Base-by-base conservation (phyloP, 2,329 filamentous ascomycete species). In the Microsporum ferrugineum region DNA sequence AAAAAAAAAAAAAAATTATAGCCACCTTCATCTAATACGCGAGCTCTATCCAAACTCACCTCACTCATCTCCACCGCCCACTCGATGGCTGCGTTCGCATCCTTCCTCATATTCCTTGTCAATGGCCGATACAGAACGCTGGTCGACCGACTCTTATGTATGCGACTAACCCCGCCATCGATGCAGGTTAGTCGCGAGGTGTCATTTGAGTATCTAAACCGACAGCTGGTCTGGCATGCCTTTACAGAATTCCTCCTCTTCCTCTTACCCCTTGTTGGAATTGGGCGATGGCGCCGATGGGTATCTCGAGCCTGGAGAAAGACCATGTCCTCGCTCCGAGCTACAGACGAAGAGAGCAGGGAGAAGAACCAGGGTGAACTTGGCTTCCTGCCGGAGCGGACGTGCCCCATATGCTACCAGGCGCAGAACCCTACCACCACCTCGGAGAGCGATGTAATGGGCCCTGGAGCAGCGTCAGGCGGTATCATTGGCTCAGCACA, bases 211-310 rank as follows among this genome's bases (percentile, higher is more conserved):
- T 97, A 96, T 70, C 83, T 97, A 57, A 99, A 99, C 73, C 86
- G 94, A 56, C 94, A 99, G 76, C 84, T 99, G 8, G 94, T 99
- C 41, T 99, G 94, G 94, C 94, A 99, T 75, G 94, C 94, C n/a
- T 96, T 99, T 69, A 99, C 94, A 31, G 94, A 99, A 72, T 99
- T 99, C 68, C 79, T 99, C n/a, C 82, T 99, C 36, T 99, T 97
- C 73, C 83, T 97, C 17, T 80, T 99, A n/a, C 94, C 94, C 0
- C 82, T 99, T n/a, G 88, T 99, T 47, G 94, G 94, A 58, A 92
- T 99, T 67, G 87, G 88, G 69, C 84, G 91, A 66, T 99, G 94
- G 94, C 84, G 90, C 62, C 83, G 91, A 66, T 96, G 92, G 87
- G 78, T 96, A n/a, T 81, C 83, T 23, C 83, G 91, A 64, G 85